Base-by-base conservation (phyloP, 2,329 filamentous ascomycete species). In the Lachnellula willkommii region DNA sequence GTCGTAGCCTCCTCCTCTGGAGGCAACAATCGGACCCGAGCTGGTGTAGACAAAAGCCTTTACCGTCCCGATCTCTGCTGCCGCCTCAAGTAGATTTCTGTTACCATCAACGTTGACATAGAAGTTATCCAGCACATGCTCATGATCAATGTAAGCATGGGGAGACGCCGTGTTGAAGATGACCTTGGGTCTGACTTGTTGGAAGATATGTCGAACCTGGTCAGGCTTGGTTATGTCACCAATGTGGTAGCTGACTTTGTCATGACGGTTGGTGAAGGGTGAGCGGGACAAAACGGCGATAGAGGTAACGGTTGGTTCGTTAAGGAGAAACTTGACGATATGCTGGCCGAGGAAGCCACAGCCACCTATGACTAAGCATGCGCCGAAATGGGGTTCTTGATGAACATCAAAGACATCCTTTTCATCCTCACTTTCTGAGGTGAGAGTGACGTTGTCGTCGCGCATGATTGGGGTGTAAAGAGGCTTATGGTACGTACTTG, bases 61-160 rank as follows among this genome's bases (percentile, higher is more conserved):
- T 63, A 77, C 78, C 43, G 78, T 76, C 2, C 75, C 75, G 3
- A 72, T 69, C 61, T 77, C 72, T 60, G 75, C 72, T 35, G 77
- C 73, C 14, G 71, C 76, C 56, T 74, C 67, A 24, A 80, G 64
- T 50, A 81, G 65, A 50, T 68, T 76, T 65, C 75, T 73, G 17
- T 77, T 80, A 4, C 78, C 79, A 17, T 74, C 71, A 15, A 80
- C 72, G 54, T 80, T 80, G 62, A 80, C 76, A 63, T 73, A 75
- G 50, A 60, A 62, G 45, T 60, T 62, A 2, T 58, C 50, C 5
- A 55, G 47, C 6, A 57, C 60, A 50, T 57, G 55, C 22, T 60
- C 56, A 42, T 65, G 61, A 36, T 63, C 61, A 9, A 58, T 60
- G 64, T 74, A 51, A 57, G 74, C 69, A 11, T 76, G 62, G 3